Evolutionary conservation across 176 grass and related monocot species (phyloP).

Genomic region (Pharus latifolius): DNA sequence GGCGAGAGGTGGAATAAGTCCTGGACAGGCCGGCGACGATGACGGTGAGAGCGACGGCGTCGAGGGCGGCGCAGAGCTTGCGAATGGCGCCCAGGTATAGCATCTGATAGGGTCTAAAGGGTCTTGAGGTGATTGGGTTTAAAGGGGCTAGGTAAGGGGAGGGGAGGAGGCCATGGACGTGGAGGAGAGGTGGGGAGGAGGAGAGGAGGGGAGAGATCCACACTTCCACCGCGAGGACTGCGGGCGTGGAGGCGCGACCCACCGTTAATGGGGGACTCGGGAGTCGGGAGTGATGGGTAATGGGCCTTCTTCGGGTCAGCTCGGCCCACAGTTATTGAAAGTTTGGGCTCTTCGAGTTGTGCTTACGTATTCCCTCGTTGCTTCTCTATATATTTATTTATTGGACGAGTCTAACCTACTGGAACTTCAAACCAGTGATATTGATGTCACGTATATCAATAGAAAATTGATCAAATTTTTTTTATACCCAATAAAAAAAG

Average conservation of each 20-base stretch:
- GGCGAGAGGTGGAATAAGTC: conserved; percentile 20
- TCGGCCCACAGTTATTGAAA: too few relatives aligned
- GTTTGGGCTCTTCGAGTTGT: too few relatives aligned
- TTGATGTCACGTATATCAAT: too few relatives aligned
- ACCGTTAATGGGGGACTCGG: conserved; percentile 10
- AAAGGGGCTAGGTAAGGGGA: neutral
- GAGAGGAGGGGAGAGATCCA: neutral
- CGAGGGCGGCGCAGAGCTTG: conserved; percentile 66
- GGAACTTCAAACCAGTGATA: too few relatives aligned
- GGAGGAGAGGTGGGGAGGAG: neutral
- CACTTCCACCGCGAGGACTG: conserved; percentile 5
- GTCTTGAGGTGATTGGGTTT: neutral
- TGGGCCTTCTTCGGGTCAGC: neutral
- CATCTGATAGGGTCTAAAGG: conserved; percentile 32
- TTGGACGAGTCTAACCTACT: too few relatives aligned
- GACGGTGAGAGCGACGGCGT: conserved; percentile 68
- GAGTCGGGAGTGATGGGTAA: neutral
- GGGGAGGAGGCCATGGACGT: conserved; percentile 8
- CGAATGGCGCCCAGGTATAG: conserved; percentile 43
- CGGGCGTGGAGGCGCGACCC: conserved; percentile 22
- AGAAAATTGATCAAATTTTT: too few relatives aligned
- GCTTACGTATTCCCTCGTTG: too few relatives aligned
- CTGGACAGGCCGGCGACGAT: conserved; percentile 72
- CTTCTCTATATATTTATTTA: too few relatives aligned
- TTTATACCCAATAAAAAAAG: too few relatives aligned